Base-by-base conservation (phyloP, 495 filamentous ascomycete species). In the Aspergillus mulundensis region DNA sequence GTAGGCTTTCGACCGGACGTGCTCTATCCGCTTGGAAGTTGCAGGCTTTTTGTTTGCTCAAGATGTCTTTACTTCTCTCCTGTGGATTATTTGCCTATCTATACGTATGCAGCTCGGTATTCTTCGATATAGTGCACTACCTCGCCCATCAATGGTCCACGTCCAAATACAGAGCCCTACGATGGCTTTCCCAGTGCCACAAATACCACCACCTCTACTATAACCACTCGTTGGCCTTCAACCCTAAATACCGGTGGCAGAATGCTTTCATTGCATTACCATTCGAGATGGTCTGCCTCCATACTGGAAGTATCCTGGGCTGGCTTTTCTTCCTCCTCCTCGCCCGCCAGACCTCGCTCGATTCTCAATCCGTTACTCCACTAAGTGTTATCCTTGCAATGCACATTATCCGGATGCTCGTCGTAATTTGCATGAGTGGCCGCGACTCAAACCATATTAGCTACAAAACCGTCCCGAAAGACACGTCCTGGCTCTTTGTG, bases 191-290 rank as follows among this genome's bases (percentile, higher is more conserved):
- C 20, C 60, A 39, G n/a, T 51, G 49, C 15, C 62, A 65, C 38
- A 56, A 54, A 36, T 65, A 36, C 46, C 62, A 65, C 41, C 62
- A 65, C 30, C 62, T 65, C 5, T 65, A 62, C 46, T 65, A 59
- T 48, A 62, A 56, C 3, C 59, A 53, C 0, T 53, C 58, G 16
- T 50, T 65, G 34, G 43, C 54, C 11, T 65, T 65, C 50, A 57
- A 65, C 50, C 15, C 38, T 1, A 46, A 40, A 32, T 65, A 65
- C 38, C 50, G 32, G 4, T 44, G 38, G 15, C 59, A 55, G n/a
- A 65, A 65, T 18, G 16, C 44, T 1, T 52, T 44, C 25, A 56
- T 62, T 16, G 59, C 62, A 3, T 44, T 65, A 5, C 62, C 62
- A 0, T 49, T 65, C 38, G 62, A 65, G 19, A 34, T 58, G 44